Conservation (phyloP, 139 green algal species). For the Chlamydomonas schloesseri region DNA sequence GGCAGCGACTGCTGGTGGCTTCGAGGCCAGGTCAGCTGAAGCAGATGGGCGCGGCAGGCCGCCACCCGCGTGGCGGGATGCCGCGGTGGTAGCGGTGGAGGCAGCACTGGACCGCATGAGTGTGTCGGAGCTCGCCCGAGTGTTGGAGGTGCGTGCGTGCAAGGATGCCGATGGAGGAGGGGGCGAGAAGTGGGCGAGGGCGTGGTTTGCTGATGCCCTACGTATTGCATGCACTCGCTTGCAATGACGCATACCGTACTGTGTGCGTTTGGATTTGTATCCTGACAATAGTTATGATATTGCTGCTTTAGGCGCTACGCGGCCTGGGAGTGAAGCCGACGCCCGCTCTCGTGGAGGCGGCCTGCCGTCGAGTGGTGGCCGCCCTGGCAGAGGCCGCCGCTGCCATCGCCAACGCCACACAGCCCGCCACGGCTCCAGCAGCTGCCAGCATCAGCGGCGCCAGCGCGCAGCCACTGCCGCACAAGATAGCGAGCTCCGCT, state of each 20-base stretch:
- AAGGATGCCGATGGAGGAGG: too few species aligned
- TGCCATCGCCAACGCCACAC: neutral
- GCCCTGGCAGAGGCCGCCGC: neutral
- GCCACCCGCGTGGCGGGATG: neutral
- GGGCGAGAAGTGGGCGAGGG: neutral
- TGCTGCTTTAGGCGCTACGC: neutral
- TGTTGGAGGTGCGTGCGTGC: constrained; percentile 15
- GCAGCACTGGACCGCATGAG: neutral
- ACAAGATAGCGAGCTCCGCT: too few species aligned
- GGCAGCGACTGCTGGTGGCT: too few species aligned
- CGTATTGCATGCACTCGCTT: neutral
- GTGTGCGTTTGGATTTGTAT: too few species aligned
- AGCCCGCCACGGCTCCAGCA: too few species aligned
- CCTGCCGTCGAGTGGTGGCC: neutral
- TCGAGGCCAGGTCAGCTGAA: neutral
- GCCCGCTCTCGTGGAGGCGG: neutral
- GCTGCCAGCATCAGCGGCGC: too few species aligned
- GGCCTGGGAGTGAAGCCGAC: neutral
- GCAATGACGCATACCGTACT: neutral
- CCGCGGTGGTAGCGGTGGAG: constrained; percentile 5
- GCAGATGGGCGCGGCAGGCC: neutral
- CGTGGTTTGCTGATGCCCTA: neutral
- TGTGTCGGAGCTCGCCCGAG: neutral
- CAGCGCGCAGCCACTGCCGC: too few species aligned
- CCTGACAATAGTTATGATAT: too few species aligned